Evolutionary conservation across 192 early-diverging fungal species (phyloP).

Genomic region (Backusella psychrophila): DNA sequence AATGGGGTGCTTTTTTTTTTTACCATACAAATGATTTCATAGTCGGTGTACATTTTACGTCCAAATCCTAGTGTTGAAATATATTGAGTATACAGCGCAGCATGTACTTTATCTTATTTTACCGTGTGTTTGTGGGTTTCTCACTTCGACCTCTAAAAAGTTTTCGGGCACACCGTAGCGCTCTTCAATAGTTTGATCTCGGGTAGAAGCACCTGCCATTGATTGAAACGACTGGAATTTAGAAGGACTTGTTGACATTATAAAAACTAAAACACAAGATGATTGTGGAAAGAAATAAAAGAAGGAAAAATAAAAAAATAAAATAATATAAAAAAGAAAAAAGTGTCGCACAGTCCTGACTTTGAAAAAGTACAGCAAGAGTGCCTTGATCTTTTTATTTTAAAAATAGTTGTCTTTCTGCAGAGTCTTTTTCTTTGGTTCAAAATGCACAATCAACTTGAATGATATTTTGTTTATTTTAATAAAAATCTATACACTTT

Average conservation of each 20-base stretch:
- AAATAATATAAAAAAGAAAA: too few species aligned
- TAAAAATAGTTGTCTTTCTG: too few species aligned
- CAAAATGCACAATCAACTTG: too few species aligned
- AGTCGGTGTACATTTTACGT: constrained; percentile 90
- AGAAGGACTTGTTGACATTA: neutral
- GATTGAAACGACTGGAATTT: constrained; percentile 26
- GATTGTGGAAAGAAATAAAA: too few species aligned
- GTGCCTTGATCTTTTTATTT: too few species aligned
- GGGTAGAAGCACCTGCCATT: constrained; percentile 29
- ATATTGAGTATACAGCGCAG: too few species aligned
- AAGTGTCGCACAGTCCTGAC: too few species aligned
- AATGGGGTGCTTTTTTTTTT: neutral
- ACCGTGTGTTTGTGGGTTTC: constrained; percentile 85
- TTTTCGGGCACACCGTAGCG: constrained; percentile 94
- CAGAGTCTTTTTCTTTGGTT: too few species aligned
- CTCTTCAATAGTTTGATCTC: constrained; percentile 57
- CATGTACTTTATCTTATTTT: constrained; percentile 11
- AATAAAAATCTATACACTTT: neutral
- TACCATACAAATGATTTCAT: constrained; percentile 91
- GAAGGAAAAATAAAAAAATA: too few species aligned
- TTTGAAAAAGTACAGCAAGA: too few species aligned
- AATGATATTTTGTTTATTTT: neutral
- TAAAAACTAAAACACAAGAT: neutral
- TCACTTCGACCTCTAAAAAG: constrained; percentile 94
- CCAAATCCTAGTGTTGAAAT: constrained; percentile 47